phyloP scores from a whole-genome alignment of 805 yeast genomes.

The Sungouiella thailandica region DNA sequence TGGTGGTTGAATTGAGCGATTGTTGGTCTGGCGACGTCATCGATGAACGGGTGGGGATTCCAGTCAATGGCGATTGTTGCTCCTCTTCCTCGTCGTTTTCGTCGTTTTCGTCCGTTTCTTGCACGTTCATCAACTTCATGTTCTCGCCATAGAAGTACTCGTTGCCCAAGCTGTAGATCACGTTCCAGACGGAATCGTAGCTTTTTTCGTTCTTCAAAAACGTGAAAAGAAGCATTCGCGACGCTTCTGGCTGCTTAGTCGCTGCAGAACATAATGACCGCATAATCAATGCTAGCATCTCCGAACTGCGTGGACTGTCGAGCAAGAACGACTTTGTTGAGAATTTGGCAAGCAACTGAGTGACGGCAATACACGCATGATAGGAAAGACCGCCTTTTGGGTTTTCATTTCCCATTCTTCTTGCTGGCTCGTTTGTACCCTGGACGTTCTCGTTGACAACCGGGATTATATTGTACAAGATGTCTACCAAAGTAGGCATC shows the following conservation, averaged over 20 bases:
- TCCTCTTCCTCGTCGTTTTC: neutral
- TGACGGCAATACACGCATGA: slow-evolving; percentile 41
- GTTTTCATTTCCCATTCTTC: slow-evolving; percentile 25
- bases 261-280: slow-evolving; percentile 51
- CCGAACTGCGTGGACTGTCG: slow-evolving; percentile 43
- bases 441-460: slow-evolving; percentile 14
- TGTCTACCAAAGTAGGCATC: slow-evolving; percentile 50
- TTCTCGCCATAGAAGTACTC: slow-evolving; percentile 21
- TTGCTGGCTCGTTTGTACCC: slow-evolving; percentile 16
- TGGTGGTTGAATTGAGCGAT: neutral
- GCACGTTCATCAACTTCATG: slow-evolving; percentile 8
- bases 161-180: slow-evolving; percentile 24
- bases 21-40: neutral
- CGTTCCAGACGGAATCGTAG: slow-evolving; percentile 31
- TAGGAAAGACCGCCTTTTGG: slow-evolving; percentile 46
- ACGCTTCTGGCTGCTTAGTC: slow-evolving; percentile 46
- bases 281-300: slow-evolving; percentile 53
- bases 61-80: neutral
- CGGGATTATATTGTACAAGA: slow-evolving; percentile 56
- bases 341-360: slow-evolving; percentile 39
- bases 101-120: slow-evolving; percentile 1
- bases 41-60: neutral
- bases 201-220: slow-evolving; percentile 38
- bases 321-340: slow-evolving; percentile 31
- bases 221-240: slow-evolving; percentile 50